Percentiles rank a stretch among this genome's conserved stretches.
These are phyloP conservation scores for Tylopilus balloui DNA, from an alignment of 768 basidiomycete genomes.

Conservation along the genomic window DNA sequence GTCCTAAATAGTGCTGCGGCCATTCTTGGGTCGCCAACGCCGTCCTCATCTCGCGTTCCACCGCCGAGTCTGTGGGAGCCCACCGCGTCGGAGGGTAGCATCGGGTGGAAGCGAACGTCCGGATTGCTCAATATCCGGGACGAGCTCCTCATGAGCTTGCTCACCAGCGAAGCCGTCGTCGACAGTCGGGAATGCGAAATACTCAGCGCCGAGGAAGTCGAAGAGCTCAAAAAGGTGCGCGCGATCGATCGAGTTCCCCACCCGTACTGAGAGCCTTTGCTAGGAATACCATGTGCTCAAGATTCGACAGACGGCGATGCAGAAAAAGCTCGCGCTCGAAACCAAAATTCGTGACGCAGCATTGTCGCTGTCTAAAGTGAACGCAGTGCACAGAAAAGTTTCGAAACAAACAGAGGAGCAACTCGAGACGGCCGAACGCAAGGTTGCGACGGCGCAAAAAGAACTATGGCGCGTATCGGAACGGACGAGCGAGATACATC, in stretches of 20 bases:
- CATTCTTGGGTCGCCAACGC: slow-evolving; percentile 32
- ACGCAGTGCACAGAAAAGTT: slow-evolving; percentile 49
- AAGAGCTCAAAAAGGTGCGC: slow-evolving; percentile 63
- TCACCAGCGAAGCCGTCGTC: slow-evolving; percentile 93
- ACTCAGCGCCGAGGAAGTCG: slow-evolving; percentile 66
- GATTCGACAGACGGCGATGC: slow-evolving; percentile 59
- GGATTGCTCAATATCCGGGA: slow-evolving; percentile 59
- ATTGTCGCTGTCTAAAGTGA: slow-evolving; percentile 64
- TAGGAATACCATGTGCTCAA: slow-evolving; percentile 75
- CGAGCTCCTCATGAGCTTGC: slow-evolving; percentile 81
- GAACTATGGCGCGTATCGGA: slow-evolving; percentile 69
- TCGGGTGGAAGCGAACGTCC: slow-evolving; percentile 42
- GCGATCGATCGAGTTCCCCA: slow-evolving; percentile 19
- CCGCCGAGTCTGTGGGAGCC: slow-evolving; percentile 31
- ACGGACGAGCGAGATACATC: slow-evolving; percentile 57
- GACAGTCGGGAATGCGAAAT: slow-evolving; percentile 82
- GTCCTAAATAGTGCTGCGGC: slow-evolving; percentile 10
- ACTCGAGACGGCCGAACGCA: slow-evolving; percentile 66
- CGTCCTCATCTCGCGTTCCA: slow-evolving; percentile 37
- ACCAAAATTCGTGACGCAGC: slow-evolving; percentile 88
- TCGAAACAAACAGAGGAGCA: slow-evolving; percentile 68
- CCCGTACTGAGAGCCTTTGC: slow-evolving; percentile 1
- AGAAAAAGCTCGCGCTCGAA: slow-evolving; percentile 74
- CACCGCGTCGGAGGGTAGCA: slow-evolving; percentile 34
- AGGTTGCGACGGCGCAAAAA: slow-evolving; percentile 64